Percentiles rank a stretch among this genome's conserved stretches.
Conservation (phyloP, 768 basidiomycete species). For the Neoboletus magnificus region DNA sequence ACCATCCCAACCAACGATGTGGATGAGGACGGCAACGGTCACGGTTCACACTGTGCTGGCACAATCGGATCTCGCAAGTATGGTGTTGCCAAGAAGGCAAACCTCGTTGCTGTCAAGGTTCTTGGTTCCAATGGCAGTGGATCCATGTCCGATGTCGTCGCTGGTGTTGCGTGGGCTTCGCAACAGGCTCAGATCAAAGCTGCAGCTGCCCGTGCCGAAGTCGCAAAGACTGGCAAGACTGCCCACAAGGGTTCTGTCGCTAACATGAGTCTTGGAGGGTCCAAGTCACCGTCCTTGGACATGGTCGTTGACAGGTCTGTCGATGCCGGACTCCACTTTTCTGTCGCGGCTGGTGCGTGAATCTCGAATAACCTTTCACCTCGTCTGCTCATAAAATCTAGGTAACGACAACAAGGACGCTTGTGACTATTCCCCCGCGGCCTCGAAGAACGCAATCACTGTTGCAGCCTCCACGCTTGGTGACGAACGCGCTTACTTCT, state of each 20-base stretch:
- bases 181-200: conserved; percentile 50
- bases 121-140: conserved; percentile 94
- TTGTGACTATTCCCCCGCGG: conserved; percentile 91
- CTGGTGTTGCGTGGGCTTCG: conserved; percentile 82
- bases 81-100: conserved; percentile 93
- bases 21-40: conserved; percentile 92
- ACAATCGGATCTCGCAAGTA: conserved; percentile 93
- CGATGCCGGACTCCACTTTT: conserved; percentile 83
- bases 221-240: conserved; percentile 70
- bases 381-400: conserved; percentile 21
- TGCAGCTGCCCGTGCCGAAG: conserved; percentile 59
- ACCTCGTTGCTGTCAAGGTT: conserved; percentile 88
- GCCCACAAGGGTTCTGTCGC: conserved; percentile 91
- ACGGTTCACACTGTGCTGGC: conserved; percentile 93
- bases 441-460: conserved; percentile 84
- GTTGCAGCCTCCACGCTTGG: conserved; percentile 86
- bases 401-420: conserved; percentile 86
- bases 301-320: conserved; percentile 84
- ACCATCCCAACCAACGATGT: conserved; percentile 82
- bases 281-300: conserved; percentile 84
- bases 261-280: conserved; percentile 98
- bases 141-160: conserved; percentile 90
- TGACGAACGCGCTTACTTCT: conserved; percentile 87
- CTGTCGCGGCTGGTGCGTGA: conserved; percentile 88
- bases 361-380: background rate